Conservation (phyloP, 352 stramenopile species). For the Globisporangium recalcitrans region DNA sequence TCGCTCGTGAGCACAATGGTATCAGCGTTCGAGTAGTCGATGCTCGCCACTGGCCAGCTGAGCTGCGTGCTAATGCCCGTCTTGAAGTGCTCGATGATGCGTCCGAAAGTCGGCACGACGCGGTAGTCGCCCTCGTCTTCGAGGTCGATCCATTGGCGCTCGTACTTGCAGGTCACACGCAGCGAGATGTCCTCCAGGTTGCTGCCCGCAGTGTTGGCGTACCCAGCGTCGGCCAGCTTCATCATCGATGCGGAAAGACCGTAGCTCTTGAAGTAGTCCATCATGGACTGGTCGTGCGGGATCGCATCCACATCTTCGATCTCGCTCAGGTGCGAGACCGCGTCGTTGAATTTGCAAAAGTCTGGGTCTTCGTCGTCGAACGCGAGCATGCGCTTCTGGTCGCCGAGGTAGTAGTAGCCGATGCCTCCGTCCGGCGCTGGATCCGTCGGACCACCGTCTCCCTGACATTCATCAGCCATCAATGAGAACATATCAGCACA, state of each 20-base stretch:
- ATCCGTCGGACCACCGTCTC: constrained; percentile 69
- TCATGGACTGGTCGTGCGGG: constrained; percentile 56
- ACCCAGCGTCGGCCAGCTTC: constrained; percentile 74
- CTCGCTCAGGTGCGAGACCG: constrained; percentile 57
- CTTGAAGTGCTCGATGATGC: constrained; percentile 57
- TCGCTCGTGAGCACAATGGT: constrained; percentile 54
- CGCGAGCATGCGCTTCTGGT: constrained; percentile 77
- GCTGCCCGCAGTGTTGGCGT: constrained; percentile 75
- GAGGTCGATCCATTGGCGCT: constrained; percentile 79
- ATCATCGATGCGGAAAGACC: constrained; percentile 69
- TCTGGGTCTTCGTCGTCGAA: constrained; percentile 63
- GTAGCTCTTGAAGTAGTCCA: constrained; percentile 66
- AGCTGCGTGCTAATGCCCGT: constrained; percentile 44
- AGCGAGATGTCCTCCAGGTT: constrained; percentile 70
- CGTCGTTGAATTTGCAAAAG: constrained; percentile 73
- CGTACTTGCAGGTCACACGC: constrained; percentile 72
- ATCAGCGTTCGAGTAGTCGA: constrained; percentile 53
- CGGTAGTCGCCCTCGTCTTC: constrained; percentile 81
- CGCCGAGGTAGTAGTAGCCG: constrained; percentile 84
- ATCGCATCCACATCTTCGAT: constrained; percentile 60
- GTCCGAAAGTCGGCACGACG: constrained; percentile 59
- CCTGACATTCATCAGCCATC: constrained; percentile 36
- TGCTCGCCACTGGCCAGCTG: constrained; percentile 45
- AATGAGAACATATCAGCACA: background rate
- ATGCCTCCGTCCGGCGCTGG: constrained; percentile 69